phyloP scores from a whole-genome alignment of 305 asterid species.

The Fraxinus paxiana region DNA sequence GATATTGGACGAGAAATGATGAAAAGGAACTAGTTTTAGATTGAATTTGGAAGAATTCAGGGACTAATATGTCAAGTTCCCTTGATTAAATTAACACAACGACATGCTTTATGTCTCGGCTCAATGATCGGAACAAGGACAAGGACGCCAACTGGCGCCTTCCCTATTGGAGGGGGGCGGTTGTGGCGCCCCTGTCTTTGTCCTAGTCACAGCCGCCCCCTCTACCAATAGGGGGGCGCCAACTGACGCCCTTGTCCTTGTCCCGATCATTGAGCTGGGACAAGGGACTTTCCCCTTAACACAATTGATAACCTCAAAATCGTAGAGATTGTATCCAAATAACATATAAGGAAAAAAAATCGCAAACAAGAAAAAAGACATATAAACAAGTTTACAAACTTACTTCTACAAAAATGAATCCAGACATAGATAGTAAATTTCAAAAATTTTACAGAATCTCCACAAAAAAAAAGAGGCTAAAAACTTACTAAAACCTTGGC shows the following conservation, averaged over 20 bases:
- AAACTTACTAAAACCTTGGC: background rate
- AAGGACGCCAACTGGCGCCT: too few relatives aligned
- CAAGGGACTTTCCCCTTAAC: too few relatives aligned
- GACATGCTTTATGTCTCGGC: too few relatives aligned
- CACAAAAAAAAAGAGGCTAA: background rate
- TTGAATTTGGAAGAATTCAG: background rate
- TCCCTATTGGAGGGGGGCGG: too few relatives aligned
- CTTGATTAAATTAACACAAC: background rate
- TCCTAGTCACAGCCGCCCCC: too few relatives aligned
- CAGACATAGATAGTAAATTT: background rate
- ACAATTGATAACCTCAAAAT: background rate
- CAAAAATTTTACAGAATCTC: background rate
- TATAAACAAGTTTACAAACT: background rate
- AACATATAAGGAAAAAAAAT: background rate
- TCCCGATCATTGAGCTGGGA: too few relatives aligned
- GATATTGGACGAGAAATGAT: background rate
- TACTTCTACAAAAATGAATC: background rate
- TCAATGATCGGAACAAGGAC: too few relatives aligned
- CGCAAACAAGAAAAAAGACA: background rate
- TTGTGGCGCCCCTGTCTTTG: too few relatives aligned
- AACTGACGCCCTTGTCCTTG: too few relatives aligned
- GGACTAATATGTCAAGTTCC: background rate
- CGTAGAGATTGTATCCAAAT: background rate
- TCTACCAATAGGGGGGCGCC: too few relatives aligned
- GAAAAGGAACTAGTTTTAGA: background rate